Base-by-base conservation (phyloP, 768 basidiomycete genomes). In the Lentinus brumalis region DNA sequence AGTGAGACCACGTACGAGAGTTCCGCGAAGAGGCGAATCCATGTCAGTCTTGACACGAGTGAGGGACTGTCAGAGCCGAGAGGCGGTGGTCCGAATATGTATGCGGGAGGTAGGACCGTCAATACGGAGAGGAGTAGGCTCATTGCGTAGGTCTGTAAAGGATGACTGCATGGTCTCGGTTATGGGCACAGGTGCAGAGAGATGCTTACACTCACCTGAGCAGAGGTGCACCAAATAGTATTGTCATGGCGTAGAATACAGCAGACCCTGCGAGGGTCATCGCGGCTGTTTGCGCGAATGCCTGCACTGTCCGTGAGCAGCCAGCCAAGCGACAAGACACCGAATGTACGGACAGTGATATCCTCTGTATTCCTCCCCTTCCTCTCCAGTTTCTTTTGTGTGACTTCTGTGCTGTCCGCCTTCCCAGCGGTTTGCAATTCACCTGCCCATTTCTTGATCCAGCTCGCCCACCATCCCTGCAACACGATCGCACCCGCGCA, bases 21-120 rank as follows among this genome's bases (percentile, higher is more conserved):
- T 65, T 94, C 90, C 50, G 84, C 89, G 69, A 96, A 95, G 42
- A 98, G 77, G 52, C 91, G 83, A 26, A 85, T 80, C 89, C 92
- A 93, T 6, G 83, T 82, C 70, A 87, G 79, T 45, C 88, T 80
- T 47, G 80, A 82, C 55, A 84, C 72, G 39, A 86, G 68, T 1
- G 86, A 78, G 15, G 73, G 69, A 7, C 78, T 74, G 49, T 77
- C 75, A 54, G 62, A 61, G 10, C 46, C 61, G 51, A 66, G 64
- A 41, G 80, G 80, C 0, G 91, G 89, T 2, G 78, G 63, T 7
- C 91, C 91, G 16, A 94, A 77, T 3, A 85, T 79, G 69, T 89
- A 91, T 2, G 86, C 82, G 10, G 92, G 86, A 0, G 88, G 79
- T 65, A 88, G 89, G 14, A 85, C 77, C 14, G 80, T 78, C 63